Conservation (phyloP, 2,329 filamentous ascomycete species). For the Penicillium concentricum region DNA sequence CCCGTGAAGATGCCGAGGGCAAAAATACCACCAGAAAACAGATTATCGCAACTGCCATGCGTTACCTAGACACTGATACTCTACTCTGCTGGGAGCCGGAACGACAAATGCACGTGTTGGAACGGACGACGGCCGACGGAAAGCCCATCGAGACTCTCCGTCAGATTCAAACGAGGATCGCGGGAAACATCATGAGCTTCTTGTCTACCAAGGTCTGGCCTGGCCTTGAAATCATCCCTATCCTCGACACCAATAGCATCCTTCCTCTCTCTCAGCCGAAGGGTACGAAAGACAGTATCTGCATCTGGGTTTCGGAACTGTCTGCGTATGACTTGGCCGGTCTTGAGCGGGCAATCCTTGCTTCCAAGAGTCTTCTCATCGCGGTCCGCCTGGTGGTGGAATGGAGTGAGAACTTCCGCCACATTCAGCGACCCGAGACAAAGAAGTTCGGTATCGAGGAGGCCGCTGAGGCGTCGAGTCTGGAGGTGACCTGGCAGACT, state of each 20-base stretch:
- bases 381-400: conserved; percentile 76
- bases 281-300: conserved; percentile 73
- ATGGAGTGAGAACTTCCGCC: conserved; percentile 75
- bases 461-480: conserved; percentile 71
- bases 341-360: conserved; percentile 77
- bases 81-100: conserved; percentile 83
- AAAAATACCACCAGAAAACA: conserved; percentile 57
- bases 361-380: conserved; percentile 80
- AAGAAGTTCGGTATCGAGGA: conserved; percentile 74
- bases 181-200: conserved; percentile 69
- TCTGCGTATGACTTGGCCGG: conserved; percentile 80
- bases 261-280: conserved; percentile 71
- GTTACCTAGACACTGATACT: conserved; percentile 89
- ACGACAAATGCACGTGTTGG: conserved; percentile 49
- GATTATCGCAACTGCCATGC: conserved; percentile 69
- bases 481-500: conserved; percentile 91
- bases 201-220: conserved; percentile 77
- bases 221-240: conserved; percentile 72
- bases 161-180: conserved; percentile 67
- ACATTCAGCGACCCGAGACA: conserved; percentile 43
- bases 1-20: conserved; percentile 60
- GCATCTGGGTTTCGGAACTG: conserved; percentile 72
- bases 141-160: conserved; percentile 60
- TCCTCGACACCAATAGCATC: conserved; percentile 77
- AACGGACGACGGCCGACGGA: conserved; percentile 48